Evolutionary conservation across 495 filamentous ascomycete species (phyloP).

Genomic region (Paragyromitra xinjiangensis): DNA sequence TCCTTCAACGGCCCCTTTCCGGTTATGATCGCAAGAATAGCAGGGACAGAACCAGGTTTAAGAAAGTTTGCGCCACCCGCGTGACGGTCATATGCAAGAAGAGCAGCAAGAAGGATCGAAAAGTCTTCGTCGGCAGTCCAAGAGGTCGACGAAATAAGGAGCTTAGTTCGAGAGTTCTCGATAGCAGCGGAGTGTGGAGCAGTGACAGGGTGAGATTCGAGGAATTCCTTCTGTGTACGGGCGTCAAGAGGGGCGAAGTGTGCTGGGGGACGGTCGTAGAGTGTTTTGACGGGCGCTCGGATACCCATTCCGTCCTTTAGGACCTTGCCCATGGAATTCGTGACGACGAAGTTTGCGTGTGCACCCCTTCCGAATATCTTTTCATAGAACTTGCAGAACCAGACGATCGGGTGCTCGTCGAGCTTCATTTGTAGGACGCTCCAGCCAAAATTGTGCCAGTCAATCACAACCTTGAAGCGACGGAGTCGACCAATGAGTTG

Average conservation of each 20-base stretch:
- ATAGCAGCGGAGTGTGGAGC: constrained; percentile 66
- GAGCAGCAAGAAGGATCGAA: constrained; percentile 81
- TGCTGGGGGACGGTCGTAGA: constrained; percentile 87
- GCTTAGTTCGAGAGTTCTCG: constrained; percentile 64
- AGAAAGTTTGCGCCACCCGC: constrained; percentile 56
- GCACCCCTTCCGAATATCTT: constrained; percentile 71
- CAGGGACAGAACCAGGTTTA: constrained; percentile 62
- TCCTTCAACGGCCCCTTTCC: constrained; percentile 88
- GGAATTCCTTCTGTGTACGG: constrained; percentile 66
- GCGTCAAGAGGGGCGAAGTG: constrained; percentile 77
- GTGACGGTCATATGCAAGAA: constrained; percentile 73
- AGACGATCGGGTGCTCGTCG: constrained; percentile 76
- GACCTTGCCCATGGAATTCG: constrained; percentile 81
- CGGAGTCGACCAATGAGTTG: constrained; percentile 77
- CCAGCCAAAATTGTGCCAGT: constrained; percentile 99
- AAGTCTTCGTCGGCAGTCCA: constrained; percentile 99
- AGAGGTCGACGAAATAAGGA: constrained; percentile 89
- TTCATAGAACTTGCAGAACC: constrained; percentile 79
- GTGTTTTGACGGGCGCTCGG: constrained; percentile 68
- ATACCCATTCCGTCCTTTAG: constrained; percentile 64
- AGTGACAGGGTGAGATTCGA: constrained; percentile 69
- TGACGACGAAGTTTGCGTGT: constrained; percentile 82
- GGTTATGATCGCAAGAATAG: constrained; percentile 86
- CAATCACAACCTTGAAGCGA: constrained; percentile 82
- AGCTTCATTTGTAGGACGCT: constrained; percentile 81